Base-by-base conservation (phyloP, 2,329 filamentous ascomycete genomes). In the Oidium heveae region DNA sequence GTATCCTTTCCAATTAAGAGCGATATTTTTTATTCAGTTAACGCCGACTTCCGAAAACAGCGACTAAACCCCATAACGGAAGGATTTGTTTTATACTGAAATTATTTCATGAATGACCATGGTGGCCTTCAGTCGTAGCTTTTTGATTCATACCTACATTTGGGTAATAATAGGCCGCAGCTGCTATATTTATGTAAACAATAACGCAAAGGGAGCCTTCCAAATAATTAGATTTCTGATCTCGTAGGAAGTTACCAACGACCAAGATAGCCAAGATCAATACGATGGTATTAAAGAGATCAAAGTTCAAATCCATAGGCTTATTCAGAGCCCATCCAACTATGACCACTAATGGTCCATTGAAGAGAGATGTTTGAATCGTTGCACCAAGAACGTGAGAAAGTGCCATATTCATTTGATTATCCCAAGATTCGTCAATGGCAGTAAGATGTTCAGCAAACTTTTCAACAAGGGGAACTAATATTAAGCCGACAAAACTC, bases 351-450 rank as follows among this genome's bases (percentile, higher is more conserved):
- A 94, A 74, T 0, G 88, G 87, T 0, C 82, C 86, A 63, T 93
- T 94, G 63, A 95, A 78, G 28, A 94, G 74, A 0, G 87, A 85
- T 0, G 88, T 95, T 68, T 94, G 88, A 56, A 94, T 82, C 0
- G 84, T 89, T 2, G 86, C 82, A 37, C 86, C 86, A 18, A 61
- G 59, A 20, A 62, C 60, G 55, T 62, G 60, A 4, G 60, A 58
- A n/a, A 61, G 52, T 4, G 60, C 61, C 9, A 61, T 58, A 33
- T 61, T 61, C 61, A 88, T 87, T 64, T 82, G 80, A 64, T 84
- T 77, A 61, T 86, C 83, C 72, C 79, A 89, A 18, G 86, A 86
- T 71, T 93, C 86, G 61, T 91, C 84, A 56, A 91, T 72, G 47
- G 85, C 84, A 1, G 84, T 89, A 52, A 93, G 70, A 67, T 93